Base-by-base conservation (phyloP, 2,329 filamentous ascomycete genomes). In the Pseudogymnoascus verrucosus region DNA sequence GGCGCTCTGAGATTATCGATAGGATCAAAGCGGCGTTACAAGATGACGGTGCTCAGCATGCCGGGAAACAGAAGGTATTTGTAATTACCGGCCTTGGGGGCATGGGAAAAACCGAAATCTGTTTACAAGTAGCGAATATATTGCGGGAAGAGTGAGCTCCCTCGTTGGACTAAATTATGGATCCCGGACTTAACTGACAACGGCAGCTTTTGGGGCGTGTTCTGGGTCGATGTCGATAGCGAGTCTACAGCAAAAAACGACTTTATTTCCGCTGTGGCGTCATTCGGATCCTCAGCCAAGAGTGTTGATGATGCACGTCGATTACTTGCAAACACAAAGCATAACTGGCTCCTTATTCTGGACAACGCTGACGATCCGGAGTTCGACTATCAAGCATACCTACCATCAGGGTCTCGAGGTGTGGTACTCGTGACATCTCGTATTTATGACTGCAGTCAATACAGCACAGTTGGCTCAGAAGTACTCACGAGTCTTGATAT, bases 341-440 rank as follows among this genome's bases (percentile, higher is more conserved):
- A 65, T 10, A 64, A 69, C 5, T 76, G 74, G 74, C 69, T 76
- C 8, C 67, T 76, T n/a, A 70, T 79, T 4, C 72, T 79, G 23
- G 76, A 79, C 66, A 79, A 79, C 64, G 76, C 74, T 0, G 76
- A 79, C 60, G 70, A 76, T 65, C 70, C 73, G 6, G 62, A 68
- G 5, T n/a, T 28, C 11, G 71, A 60, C 65, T 71, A 66, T 65
- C 65, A 66, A 63, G 47, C 66, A 61, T 57, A 74, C 64, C 40
- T 73, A 73, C 63, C 75, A 70, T 1, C 31, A 62, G 21, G 73
- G 67, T 11, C 64, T 66, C 26, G 65, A 51, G 66, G 77, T 70
- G n/a, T 69, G 42, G 71, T 78, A n/a, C 62, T 78, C 1, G 68
- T 78, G 1, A 79, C 77, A 0, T 77, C 73, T 8, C 68, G 76